Evolutionary conservation across 2,329 filamentous ascomycete species (phyloP).

Genomic region (Hymenoscyphus scutula): DNA sequence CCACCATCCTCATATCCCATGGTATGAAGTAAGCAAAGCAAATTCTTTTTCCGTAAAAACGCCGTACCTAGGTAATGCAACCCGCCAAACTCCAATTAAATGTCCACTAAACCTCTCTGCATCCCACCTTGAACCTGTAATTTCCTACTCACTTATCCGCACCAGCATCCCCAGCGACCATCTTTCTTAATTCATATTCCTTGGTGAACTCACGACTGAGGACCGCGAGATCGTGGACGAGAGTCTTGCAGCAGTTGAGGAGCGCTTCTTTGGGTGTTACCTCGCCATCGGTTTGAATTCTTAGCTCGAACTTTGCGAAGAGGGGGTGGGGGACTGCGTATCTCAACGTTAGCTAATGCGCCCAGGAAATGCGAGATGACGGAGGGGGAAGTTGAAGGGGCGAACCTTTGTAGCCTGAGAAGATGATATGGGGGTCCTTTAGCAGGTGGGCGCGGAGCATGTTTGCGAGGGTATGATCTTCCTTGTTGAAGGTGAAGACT

Average conservation of each 20-base stretch:
- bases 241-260: slow-evolving; percentile 73
- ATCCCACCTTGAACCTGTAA: too few species aligned
- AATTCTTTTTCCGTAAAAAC: background rate
- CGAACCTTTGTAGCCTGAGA: slow-evolving; percentile 87
- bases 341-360: background rate
- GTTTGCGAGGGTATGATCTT: slow-evolving; percentile 95
- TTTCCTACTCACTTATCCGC: background rate
- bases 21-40: background rate
- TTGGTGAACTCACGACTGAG: slow-evolving; percentile 87
- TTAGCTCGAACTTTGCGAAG: slow-evolving; percentile 61
- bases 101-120: background rate
- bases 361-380: too few species aligned
- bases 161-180: slow-evolving; percentile 53
- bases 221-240: slow-evolving; percentile 77
- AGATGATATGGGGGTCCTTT: slow-evolving; percentile 77
- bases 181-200: slow-evolving; percentile 85
- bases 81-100: background rate
- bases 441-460: slow-evolving; percentile 83
- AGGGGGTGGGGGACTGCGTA: slow-evolving; percentile 41
- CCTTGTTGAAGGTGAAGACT: slow-evolving; percentile 93
- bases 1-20: background rate
- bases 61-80: background rate
- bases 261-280: slow-evolving; percentile 89
- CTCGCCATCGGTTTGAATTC: slow-evolving; percentile 87
- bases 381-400: slow-evolving; percentile 40